phyloP scores from a whole-genome alignment of 371 early-diverging fungal genomes.

The Rhizopus sp. region DNA sequence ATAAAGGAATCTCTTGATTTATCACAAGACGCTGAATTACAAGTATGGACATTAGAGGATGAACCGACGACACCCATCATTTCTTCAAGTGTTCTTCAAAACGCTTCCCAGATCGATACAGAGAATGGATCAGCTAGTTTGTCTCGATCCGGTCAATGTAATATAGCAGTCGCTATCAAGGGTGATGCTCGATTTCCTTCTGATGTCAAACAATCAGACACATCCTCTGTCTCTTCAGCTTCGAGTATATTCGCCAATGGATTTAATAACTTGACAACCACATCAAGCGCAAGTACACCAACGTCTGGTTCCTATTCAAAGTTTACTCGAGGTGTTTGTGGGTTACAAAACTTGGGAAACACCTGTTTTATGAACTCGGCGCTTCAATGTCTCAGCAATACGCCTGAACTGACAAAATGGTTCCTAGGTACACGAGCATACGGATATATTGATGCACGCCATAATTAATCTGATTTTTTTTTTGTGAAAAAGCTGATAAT shows the following conservation, averaged over 20 bases:
- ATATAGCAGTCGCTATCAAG: conserved; percentile 17
- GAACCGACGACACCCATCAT: conserved; percentile 6
- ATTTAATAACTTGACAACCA: conserved; percentile 23
- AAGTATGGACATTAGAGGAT: conserved; percentile 18
- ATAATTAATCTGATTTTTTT: too few species aligned
- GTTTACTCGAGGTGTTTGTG: conserved; percentile 52
- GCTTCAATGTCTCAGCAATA: conserved; percentile 78
- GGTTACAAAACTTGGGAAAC: conserved; percentile 82
- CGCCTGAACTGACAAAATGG: conserved; percentile 65
- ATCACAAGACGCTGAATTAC: conserved; percentile 16
- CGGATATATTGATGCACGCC: too few species aligned
- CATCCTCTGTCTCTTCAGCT: conserved; percentile 25
- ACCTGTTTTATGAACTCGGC: conserved; percentile 91
- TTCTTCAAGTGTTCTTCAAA: background rate
- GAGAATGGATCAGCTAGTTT: conserved; percentile 4
- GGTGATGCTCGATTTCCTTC: conserved; percentile 15
- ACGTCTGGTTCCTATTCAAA: conserved; percentile 4
- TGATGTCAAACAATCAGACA: conserved; percentile 8
- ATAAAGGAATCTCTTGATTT: conserved; percentile 17
- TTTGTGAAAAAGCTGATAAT: conserved; percentile 30
- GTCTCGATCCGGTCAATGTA: conserved; percentile 1
- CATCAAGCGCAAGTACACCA: conserved; percentile 11
- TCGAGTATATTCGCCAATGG: conserved; percentile 28
- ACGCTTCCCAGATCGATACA: background rate
- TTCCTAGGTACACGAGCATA: conserved; percentile 32